Conservation (phyloP, 2,329 filamentous ascomycete genomes). For the Fusarium nurragi region DNA sequence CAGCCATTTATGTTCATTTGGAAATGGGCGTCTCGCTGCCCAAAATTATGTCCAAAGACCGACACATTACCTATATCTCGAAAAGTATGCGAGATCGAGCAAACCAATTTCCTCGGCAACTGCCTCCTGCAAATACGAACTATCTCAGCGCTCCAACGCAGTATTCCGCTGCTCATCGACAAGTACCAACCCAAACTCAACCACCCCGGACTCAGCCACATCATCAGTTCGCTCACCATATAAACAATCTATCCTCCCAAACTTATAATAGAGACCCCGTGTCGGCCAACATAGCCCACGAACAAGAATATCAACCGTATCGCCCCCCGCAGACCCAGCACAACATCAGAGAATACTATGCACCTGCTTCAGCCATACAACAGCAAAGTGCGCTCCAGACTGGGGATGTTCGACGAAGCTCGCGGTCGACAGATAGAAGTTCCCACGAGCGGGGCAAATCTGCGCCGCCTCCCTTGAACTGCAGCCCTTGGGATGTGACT, state of each 20-base stretch:
- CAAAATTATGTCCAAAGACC: slow-evolving; percentile 55
- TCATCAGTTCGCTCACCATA: slow-evolving; percentile 19
- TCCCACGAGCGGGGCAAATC: slow-evolving; percentile 59
- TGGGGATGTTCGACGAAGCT: slow-evolving; percentile 23
- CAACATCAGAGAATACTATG: slow-evolving; percentile 24
- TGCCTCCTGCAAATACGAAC: slow-evolving; percentile 58
- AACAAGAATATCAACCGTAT: slow-evolving; percentile 17
- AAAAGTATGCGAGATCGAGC: slow-evolving; percentile 55
- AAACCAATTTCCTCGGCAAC: slow-evolving; percentile 56
- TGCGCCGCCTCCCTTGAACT: slow-evolving; percentile 59
- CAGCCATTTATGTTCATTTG: slow-evolving; percentile 58
- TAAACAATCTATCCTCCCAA: neutral
- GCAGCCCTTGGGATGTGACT: slow-evolving; percentile 58
- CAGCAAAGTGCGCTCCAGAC: neutral
- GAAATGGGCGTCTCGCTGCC: slow-evolving; percentile 63
- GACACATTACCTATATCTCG: slow-evolving; percentile 59
- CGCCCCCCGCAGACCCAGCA: slow-evolving; percentile 24
- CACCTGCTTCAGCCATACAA: slow-evolving; percentile 8
- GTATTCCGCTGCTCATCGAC: slow-evolving; percentile 18
- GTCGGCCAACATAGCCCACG: slow-evolving; percentile 8
- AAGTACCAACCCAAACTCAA: slow-evolving; percentile 8
- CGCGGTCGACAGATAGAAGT: slow-evolving; percentile 35
- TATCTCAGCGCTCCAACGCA: slow-evolving; percentile 48
- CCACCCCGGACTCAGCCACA: slow-evolving; percentile 11
- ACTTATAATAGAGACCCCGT: slow-evolving; percentile 15